Evolutionary conservation across 148 eudicot genomes (phyloP), one percentile per base, ranked within the genome.

Genomic region (Fagopyrum homotropicum): DNA sequence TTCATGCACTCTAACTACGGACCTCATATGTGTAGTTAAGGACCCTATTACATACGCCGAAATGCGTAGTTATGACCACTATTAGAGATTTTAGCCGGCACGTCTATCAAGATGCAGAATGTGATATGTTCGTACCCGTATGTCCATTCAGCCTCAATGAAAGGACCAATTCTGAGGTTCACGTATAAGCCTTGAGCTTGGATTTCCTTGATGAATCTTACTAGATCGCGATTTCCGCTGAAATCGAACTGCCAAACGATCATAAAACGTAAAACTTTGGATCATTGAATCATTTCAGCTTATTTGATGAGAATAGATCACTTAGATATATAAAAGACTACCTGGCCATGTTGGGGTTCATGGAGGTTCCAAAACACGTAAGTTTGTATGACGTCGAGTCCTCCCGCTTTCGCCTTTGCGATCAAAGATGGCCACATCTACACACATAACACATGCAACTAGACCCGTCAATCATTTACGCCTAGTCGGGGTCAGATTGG

Each of bases 371-470:
- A 91, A 30, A 91, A 91, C 12, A 83, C 91, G 35, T 89, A 91
- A 44, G 96, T 91, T 61, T 89, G 93, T 54, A 92, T 87, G 44
- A 90, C 93, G 85, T 92, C 98, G 43, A 92, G 63, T 52, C 98
- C 98, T 22, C 98, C 98, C 75, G 89, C 93, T 79, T 90, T 92
- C 6, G 96, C 93, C 88, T 89, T 92, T 72, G 86, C 76, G 54
- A 92, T 90, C 86, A 92, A 94, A 89, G 90, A 93, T 80, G 96
- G 91, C 98, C 98, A 92, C 98, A 92, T 92, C 98, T 92, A 75
- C 55, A 76, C 16, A 55, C 75, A 35, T 22, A 45, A 49, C 49
- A 73, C 49, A 49, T 12, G 12, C 16, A 54, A 54, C 59, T 49
- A 5, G 52, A 49, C 52, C 12, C 4, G 12, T 12, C 52, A 49